These are phyloP conservation scores for Arachis hypogaea DNA, from an alignment of 306 rosid species.

Conservation along the genomic window DNA sequence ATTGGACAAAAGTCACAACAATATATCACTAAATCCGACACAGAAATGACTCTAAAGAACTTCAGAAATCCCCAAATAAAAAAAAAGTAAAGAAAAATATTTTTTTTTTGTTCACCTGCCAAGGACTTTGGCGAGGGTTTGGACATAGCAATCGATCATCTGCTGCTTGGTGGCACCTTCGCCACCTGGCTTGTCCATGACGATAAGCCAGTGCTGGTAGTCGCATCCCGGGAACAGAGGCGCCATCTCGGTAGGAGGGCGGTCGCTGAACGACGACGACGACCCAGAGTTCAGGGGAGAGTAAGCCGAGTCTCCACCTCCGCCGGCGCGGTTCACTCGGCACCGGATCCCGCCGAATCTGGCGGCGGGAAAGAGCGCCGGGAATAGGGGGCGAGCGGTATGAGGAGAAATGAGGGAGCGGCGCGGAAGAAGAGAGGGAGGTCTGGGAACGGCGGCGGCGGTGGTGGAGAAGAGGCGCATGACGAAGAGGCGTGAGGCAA, in stretches of 20 bases:
- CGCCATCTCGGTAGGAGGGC: slow-evolving; percentile 96
- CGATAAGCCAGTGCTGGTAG: slow-evolving; percentile 94
- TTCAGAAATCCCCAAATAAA: neutral
- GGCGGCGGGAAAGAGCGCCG: slow-evolving; percentile 16
- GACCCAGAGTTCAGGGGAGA: slow-evolving; percentile 79
- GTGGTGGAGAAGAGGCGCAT: slow-evolving; percentile 41
- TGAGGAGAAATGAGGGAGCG: slow-evolving; percentile 35
- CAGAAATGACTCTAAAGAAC: too few species aligned
- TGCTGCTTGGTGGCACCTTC: slow-evolving; percentile 76
- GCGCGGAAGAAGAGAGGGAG: neutral
- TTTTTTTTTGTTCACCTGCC: slow-evolving; percentile 56
- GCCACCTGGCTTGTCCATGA: slow-evolving; percentile 94
- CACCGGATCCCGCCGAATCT: slow-evolving; percentile 63
- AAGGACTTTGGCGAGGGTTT: slow-evolving; percentile 74
- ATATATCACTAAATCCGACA: too few species aligned
- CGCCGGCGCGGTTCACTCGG: slow-evolving; percentile 69
- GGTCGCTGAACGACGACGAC: slow-evolving; percentile 70
- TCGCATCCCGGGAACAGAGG: slow-evolving; percentile 98
- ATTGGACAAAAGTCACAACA: too few species aligned
- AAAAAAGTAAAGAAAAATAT: neutral
- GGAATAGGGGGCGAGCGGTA: slow-evolving; percentile 45
- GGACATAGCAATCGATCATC: slow-evolving; percentile 81
- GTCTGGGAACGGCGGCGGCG: neutral
- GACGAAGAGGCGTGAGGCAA: slow-evolving; percentile 28
- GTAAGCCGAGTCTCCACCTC: slow-evolving; percentile 50